Conservation (phyloP, 805 yeast species). For the Spathaspora sp. region DNA sequence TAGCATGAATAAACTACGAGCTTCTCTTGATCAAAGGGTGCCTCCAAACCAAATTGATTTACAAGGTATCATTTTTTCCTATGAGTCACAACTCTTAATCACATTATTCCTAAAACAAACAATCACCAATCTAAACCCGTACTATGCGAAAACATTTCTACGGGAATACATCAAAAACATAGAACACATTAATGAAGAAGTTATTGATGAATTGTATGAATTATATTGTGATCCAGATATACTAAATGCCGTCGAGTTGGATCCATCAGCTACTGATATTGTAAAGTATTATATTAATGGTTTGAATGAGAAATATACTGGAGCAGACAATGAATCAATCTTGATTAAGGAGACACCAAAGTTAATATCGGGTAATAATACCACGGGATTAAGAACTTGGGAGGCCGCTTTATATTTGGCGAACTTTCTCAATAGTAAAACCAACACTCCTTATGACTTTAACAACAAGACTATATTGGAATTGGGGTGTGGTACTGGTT, state of each 20-base stretch:
- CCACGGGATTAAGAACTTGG: conserved; percentile 92
- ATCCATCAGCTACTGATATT: conserved; percentile 36
- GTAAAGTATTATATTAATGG: conserved; percentile 31
- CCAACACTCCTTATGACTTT: conserved; percentile 9
- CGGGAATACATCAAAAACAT: conserved; percentile 34
- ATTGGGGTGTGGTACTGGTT: conserved; percentile 88
- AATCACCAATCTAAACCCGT: conserved; percentile 33
- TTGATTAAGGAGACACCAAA: conserved; percentile 58
- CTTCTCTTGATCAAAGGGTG: conserved; percentile 6
- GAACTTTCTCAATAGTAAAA: conserved; percentile 36
- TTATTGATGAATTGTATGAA: conserved; percentile 42
- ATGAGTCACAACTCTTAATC: conserved; percentile 6
- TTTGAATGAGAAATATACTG: conserved; percentile 10
- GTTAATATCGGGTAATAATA: conserved; percentile 67
- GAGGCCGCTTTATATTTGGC: conserved; percentile 78
- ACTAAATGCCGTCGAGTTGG: conserved; percentile 26
- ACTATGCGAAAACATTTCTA: conserved; percentile 47
- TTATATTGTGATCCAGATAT: conserved; percentile 28
- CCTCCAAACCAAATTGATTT: conserved; percentile 3
- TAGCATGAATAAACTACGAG: conserved; percentile 5
- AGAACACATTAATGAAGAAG: conserved; percentile 29
- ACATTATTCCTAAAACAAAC: neutral
- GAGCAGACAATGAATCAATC: conserved; percentile 15
- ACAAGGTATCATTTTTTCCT: neutral
- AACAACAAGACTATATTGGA: conserved; percentile 49